These are phyloP conservation scores for Salix exigua DNA, from an alignment of 345 rosid genomes.

Conservation along the genomic window DNA sequence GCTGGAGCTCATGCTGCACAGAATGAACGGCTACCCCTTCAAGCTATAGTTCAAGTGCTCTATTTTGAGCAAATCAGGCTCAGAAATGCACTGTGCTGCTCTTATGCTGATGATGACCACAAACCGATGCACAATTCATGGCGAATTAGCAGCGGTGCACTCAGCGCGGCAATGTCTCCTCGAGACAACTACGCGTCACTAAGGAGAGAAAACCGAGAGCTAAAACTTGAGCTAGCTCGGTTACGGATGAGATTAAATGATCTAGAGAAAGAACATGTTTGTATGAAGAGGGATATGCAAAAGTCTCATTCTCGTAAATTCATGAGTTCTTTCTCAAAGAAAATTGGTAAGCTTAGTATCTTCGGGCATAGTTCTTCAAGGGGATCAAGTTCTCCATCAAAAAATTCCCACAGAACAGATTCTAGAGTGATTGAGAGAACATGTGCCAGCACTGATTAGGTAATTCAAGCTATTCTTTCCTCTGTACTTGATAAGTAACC, in stretches of 20 bases:
- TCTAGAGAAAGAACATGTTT: slow-evolving; percentile 90
- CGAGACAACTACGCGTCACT: slow-evolving; percentile 92
- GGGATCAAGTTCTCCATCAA: slow-evolving; percentile 92
- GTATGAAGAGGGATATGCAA: slow-evolving; percentile 94
- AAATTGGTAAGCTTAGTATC: slow-evolving; percentile 71
- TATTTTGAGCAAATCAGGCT: slow-evolving; percentile 93
- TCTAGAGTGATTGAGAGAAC: slow-evolving; percentile 76
- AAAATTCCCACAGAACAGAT: slow-evolving; percentile 74
- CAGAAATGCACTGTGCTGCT: slow-evolving; percentile 63
- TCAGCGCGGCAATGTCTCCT: slow-evolving; percentile 96
- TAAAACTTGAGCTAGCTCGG: slow-evolving; percentile 89
- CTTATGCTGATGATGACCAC: slow-evolving; percentile 61
- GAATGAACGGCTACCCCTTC: slow-evolving; percentile 92
- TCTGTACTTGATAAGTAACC: slow-evolving; percentile 23
- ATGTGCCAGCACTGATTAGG: slow-evolving; percentile 70
- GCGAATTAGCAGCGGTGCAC: slow-evolving; percentile 89
- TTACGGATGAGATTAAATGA: slow-evolving; percentile 88
- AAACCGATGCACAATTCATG: slow-evolving; percentile 74
- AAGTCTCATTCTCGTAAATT: slow-evolving; percentile 85
- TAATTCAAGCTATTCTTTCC: slow-evolving; percentile 8
- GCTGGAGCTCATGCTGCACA: slow-evolving; percentile 99
- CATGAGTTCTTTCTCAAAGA: slow-evolving; percentile 83
- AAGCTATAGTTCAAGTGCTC: slow-evolving; percentile 91
- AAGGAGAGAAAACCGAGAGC: slow-evolving; percentile 89
- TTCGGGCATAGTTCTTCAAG: slow-evolving; percentile 79